These are phyloP conservation scores for Phytophthora citricola DNA, from an alignment of 352 stramenopile genomes.

Conservation along the genomic window DNA sequence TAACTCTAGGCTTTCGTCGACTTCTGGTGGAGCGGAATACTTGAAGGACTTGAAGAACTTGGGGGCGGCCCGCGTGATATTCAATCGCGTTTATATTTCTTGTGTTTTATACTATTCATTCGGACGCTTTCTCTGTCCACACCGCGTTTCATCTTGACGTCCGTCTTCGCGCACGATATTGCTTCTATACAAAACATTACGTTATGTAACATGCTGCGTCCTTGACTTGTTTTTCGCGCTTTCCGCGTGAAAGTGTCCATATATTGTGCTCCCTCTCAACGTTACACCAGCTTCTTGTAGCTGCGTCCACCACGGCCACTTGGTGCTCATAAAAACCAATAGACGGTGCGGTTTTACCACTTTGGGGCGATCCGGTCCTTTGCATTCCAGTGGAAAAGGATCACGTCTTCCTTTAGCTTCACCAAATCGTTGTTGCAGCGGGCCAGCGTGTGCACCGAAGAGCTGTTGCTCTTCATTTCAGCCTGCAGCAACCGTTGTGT, in stretches of 20 bases:
- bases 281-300: constrained; percentile 1
- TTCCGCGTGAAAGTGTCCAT: constrained; percentile 5
- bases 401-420: constrained; percentile 88
- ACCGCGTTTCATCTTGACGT: constrained; percentile 16
- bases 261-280: constrained; percentile 2
- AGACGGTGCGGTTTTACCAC: constrained; percentile 33
- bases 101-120: constrained; percentile 42
- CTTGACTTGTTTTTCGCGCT: background rate
- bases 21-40: constrained; percentile 38
- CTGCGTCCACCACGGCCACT: constrained; percentile 11
- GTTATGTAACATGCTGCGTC: constrained; percentile 26
- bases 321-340: constrained; percentile 23
- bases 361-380: constrained; percentile 65
- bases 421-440: constrained; percentile 84
- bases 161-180: constrained; percentile 19
- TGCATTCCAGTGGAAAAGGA: constrained; percentile 87
- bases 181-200: constrained; percentile 38
- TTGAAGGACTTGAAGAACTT: constrained; percentile 3
- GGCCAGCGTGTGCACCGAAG: constrained; percentile 70
- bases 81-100: constrained; percentile 41
- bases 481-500: constrained; percentile 69
- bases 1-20: constrained; percentile 51
- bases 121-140: constrained; percentile 18
- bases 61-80: constrained; percentile 11
- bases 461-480: constrained; percentile 79